A percentile compares a stretch with the other conserved stretches of the same genome.
These are phyloP conservation scores for Monilinia vaccinii-corymbosi DNA, from an alignment of 2,329 filamentous ascomycete species.

Conservation along the genomic window DNA sequence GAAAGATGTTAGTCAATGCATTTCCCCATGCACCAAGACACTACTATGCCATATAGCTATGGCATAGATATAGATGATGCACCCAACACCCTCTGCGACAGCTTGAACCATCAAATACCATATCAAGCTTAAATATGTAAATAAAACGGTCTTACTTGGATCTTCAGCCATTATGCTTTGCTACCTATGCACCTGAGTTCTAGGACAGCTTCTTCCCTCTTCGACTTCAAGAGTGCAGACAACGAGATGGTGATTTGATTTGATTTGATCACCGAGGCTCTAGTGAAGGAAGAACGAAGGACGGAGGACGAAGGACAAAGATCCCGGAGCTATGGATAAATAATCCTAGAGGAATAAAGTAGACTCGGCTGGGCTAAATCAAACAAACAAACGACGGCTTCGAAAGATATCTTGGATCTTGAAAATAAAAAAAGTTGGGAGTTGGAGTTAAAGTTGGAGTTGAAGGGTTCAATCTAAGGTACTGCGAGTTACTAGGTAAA, in stretches of 20 bases:
- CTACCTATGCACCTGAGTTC: background rate
- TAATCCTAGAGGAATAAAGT: background rate
- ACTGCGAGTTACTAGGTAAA: background rate
- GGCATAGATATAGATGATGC: background rate
- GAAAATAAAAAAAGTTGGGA: background rate
- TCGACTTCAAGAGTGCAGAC: background rate
- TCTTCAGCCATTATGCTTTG: conserved; percentile 27
- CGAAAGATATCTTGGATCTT: background rate
- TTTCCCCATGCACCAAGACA: background rate
- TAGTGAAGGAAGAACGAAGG: background rate
- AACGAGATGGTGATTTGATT: background rate
- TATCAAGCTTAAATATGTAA: conserved; percentile 51
- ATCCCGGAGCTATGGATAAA: background rate
- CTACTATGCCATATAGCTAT: background rate
- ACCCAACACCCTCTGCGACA: background rate
- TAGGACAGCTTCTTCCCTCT: conserved; percentile 12
- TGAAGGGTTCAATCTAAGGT: background rate
- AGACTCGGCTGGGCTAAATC: too few species aligned
- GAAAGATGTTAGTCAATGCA: conserved; percentile 16
- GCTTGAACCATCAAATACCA: background rate
- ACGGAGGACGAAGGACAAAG: background rate
- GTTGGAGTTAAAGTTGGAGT: background rate
- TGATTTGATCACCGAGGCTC: background rate
- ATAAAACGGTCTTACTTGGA: conserved; percentile 37
- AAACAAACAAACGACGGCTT: background rate